Percentiles rank a stretch among this genome's conserved stretches.
Evolutionary conservation across 2,329 filamentous ascomycete species (phyloP).

Genomic region (Cryphonectria japonica): DNA sequence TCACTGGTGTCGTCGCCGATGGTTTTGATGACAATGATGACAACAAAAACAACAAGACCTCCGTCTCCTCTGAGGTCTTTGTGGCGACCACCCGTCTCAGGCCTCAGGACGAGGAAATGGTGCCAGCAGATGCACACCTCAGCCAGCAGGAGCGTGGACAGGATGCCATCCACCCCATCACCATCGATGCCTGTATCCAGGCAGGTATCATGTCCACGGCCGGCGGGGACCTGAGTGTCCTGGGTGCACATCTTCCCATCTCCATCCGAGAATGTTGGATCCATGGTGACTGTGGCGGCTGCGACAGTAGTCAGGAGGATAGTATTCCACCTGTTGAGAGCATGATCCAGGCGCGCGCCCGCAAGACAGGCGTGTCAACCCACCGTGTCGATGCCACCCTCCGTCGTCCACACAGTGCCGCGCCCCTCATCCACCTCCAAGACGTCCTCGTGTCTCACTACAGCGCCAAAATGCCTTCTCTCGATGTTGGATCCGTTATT

Average conservation of each 20-base stretch:
- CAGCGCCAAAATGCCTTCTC: background rate
- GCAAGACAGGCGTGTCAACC: background rate
- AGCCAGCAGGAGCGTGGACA: slow-evolving; percentile 25
- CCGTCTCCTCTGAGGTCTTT: background rate
- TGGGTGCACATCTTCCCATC: background rate
- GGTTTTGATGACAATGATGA: background rate
- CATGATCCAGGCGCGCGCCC: background rate
- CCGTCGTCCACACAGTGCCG: background rate
- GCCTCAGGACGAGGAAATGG: background rate
- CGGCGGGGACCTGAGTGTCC: background rate
- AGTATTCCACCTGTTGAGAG: too few species aligned
- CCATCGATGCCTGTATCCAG: slow-evolving; percentile 42
- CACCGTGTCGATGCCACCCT: background rate
- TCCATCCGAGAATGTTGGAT: background rate
- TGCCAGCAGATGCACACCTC: background rate
- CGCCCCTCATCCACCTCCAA: background rate
- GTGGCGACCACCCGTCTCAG: background rate
- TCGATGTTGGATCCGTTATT: background rate
- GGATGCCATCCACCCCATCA: slow-evolving; percentile 41
- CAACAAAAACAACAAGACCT: background rate
- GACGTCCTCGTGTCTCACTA: slow-evolving; percentile 4
- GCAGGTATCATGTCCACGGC: slow-evolving; percentile 9
- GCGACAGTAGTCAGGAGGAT: too few species aligned
- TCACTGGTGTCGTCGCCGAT: background rate
- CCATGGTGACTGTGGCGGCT: background rate